phyloP scores from a whole-genome alignment of 805 yeast genomes.

The Yarrowia yakushimensis region DNA sequence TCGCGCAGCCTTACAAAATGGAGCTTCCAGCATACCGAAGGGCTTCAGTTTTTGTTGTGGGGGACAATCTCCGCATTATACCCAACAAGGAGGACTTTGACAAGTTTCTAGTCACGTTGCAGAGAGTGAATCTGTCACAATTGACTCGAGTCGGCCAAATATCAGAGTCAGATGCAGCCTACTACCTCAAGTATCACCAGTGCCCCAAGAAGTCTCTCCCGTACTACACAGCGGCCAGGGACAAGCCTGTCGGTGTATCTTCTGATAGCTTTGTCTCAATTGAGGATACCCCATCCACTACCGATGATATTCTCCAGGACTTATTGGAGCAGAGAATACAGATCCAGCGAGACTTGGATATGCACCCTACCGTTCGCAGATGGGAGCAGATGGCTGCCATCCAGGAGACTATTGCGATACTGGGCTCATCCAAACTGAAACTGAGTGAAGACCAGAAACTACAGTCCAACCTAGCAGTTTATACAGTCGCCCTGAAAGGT shows the following conservation, averaged over 20 bases:
- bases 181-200: not conserved
- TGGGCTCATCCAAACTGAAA: not conserved
- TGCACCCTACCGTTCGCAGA: not conserved
- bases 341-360: constrained; percentile 1
- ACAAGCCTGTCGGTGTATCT: not conserved
- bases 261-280: not conserved
- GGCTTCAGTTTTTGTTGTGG: not conserved
- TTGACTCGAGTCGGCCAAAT: too few relatives aligned
- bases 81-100: constrained; percentile 6
- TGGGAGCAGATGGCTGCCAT: constrained; percentile 3
- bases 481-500: not conserved
- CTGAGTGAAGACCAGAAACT: constrained; percentile 1
- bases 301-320: not conserved
- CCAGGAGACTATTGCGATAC: not conserved
- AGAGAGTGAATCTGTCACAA: not conserved
- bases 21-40: not conserved
- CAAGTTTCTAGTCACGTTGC: not conserved
- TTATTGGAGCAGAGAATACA: not conserved
- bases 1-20: not conserved
- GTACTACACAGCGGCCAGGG: not conserved
- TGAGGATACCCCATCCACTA: not conserved
- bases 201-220: not conserved
- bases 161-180: not conserved
- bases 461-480: not conserved
- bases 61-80: not conserved